Base-by-base conservation (phyloP, 805 yeast species). In the Millerozyma acaciae region DNA sequence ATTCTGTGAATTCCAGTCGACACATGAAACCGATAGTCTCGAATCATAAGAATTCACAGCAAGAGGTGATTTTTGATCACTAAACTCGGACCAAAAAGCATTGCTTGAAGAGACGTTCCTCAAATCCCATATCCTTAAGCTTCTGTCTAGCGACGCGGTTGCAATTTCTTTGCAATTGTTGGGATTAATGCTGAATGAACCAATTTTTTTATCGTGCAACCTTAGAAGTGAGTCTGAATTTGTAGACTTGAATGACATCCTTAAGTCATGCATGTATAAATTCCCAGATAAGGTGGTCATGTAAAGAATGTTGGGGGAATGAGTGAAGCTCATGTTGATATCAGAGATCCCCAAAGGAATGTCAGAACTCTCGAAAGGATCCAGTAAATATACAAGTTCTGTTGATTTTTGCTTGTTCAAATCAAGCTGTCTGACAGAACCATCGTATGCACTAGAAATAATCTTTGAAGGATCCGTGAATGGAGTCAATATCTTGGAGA, bases 161-260 rank as follows among this genome's bases (percentile, higher is more conserved):
- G 90, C 94, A 1, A 88, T 68, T 42, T 84, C 84, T 44, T 78
- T 55, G 1, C 72, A 60, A 21, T 70, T 65, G 12, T 62, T 55
- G 1, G 97, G 97, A 47, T 87, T 87, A 12, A 86, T 73, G 1
- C 81, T 52, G 56, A 93, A 86, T 1, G 94, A 87, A 0, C 97
- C 97, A 35, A 93, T 89, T 53, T 93, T 93, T 52, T 90, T 89
- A 49, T 85, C 94, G 37, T 89, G 86, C 10, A 89, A 55, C 42
- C 94, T 67, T 27, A 70, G 62, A n/a, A 79, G 58, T 4, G 57
- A 45, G 4, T 48, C 38, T 13, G 36, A 38, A 5, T 46, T 38
- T 1, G 38, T 17, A 2, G 40, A 18, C 23, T 62, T 65, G 30
- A 68, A 67, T 20, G 48, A 47, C 12, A 66, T 57, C 42, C 98